Conservation (phyloP, 192 early-diverging fungal species). For the Podila epigama region DNA sequence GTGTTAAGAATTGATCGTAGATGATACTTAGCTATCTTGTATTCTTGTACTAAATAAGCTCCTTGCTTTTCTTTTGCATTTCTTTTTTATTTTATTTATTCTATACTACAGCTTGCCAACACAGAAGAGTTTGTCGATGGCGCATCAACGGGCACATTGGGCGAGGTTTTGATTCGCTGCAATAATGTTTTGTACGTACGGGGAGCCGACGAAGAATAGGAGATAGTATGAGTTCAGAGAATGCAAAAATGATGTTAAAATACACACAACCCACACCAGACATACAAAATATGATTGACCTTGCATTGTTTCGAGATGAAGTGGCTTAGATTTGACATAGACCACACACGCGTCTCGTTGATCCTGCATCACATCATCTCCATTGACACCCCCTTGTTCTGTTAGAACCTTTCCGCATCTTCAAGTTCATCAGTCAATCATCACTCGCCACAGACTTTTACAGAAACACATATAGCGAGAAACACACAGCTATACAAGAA, state of each 20-base stretch:
- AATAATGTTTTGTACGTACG: slow-evolving; percentile 87
- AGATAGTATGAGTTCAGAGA: background rate
- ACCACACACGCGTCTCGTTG: too few relatives aligned
- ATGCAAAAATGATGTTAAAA: background rate
- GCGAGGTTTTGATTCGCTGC: slow-evolving; percentile 95
- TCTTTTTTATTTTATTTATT: background rate
- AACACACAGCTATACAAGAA: too few relatives aligned
- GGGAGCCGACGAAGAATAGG: slow-evolving; percentile 65
- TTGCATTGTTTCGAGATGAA: too few relatives aligned
- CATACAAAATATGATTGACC: too few relatives aligned
- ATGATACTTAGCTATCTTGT: background rate
- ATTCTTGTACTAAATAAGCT: background rate
- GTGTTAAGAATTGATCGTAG: too few relatives aligned
- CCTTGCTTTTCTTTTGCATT: background rate
- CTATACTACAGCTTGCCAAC: slow-evolving; percentile 75
- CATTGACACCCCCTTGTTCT: too few relatives aligned
- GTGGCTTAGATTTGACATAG: too few relatives aligned
- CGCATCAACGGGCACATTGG: slow-evolving; percentile 82
- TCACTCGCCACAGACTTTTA: too few relatives aligned
- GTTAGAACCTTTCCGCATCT: too few relatives aligned
- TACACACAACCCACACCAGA: too few relatives aligned
- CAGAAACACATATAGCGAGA: background rate
- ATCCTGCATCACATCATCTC: too few relatives aligned
- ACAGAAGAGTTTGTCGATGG: slow-evolving; percentile 97
- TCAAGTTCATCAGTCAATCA: too few relatives aligned